Conservation (phyloP, 2,329 filamentous ascomycete species). For the Metarhizium album region DNA sequence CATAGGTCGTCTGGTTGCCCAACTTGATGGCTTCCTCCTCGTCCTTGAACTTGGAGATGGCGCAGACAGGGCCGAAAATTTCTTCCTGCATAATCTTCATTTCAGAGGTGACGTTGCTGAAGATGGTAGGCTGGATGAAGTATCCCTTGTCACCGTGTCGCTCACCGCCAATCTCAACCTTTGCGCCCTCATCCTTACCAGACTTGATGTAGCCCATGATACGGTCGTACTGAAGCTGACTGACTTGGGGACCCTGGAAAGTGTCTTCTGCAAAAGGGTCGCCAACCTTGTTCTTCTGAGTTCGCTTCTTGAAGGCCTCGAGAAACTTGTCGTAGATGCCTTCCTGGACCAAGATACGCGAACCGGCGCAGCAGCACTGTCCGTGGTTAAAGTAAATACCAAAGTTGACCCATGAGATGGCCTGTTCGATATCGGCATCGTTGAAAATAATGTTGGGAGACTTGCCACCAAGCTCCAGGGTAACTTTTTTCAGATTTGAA, state of each 20-base stretch:
- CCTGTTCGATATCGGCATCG: conserved; percentile 66
- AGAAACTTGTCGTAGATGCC: conserved; percentile 82
- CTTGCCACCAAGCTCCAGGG: conserved; percentile 71
- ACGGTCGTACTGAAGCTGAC: conserved; percentile 75
- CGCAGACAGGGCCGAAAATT: conserved; percentile 82
- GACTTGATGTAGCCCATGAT: conserved; percentile 75
- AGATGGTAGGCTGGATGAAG: conserved; percentile 89
- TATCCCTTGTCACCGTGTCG: conserved; percentile 65
- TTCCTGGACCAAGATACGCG: conserved; percentile 78
- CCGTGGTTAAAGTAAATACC: conserved; percentile 57
- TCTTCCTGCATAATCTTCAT: conserved; percentile 92
- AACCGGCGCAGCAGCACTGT: conserved; percentile 63
- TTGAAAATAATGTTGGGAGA: conserved; percentile 72
- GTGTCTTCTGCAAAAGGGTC: conserved; percentile 70
- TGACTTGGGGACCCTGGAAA: conserved; percentile 84
- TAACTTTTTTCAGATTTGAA: conserved; percentile 75
- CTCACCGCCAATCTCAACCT: conserved; percentile 43
- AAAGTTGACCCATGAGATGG: conserved; percentile 69
- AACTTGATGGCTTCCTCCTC: conserved; percentile 67
- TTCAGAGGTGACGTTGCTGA: conserved; percentile 66
- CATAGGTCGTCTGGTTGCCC: conserved; percentile 69
- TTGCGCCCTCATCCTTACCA: conserved; percentile 49
- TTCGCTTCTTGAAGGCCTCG: conserved; percentile 66
- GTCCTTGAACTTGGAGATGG: conserved; percentile 76
- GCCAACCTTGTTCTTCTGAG: conserved; percentile 64